Evolutionary conservation across 2,329 filamentous ascomycete genomes (phyloP).

Genomic region (Chalaropsis thielavioides): DNA sequence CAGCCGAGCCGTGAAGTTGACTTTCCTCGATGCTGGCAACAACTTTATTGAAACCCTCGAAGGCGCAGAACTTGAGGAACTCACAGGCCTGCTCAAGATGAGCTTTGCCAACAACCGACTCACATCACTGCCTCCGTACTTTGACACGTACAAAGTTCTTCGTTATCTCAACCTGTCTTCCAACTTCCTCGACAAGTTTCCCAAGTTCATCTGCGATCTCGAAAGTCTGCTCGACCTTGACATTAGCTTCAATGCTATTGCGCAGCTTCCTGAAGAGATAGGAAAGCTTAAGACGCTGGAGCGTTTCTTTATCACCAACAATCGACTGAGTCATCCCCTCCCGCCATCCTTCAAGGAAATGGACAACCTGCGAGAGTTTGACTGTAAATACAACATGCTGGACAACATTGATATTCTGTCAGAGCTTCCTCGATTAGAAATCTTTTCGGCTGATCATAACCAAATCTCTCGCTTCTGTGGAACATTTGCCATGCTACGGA

Average conservation of each 20-base stretch:
- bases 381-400: conserved; percentile 86
- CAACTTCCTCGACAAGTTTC: conserved; percentile 77
- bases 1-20: conserved; percentile 64
- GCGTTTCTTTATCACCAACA: conserved; percentile 90
- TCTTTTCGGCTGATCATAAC: conserved; percentile 84
- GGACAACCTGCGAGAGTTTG: conserved; percentile 69
- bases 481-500: conserved; percentile 70
- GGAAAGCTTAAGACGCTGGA: conserved; percentile 68
- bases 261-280: conserved; percentile 59
- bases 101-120: conserved; percentile 90
- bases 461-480: conserved; percentile 79
- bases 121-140: conserved; percentile 63
- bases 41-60: conserved; percentile 81
- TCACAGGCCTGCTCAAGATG: conserved; percentile 68
- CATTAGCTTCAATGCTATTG: conserved; percentile 90
- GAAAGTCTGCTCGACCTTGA: conserved; percentile 81
- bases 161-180: conserved; percentile 84
- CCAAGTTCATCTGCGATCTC: conserved; percentile 68
- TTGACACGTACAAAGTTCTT: conserved; percentile 63
- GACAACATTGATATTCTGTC: conserved; percentile 79
- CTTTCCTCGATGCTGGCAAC: conserved; percentile 86
- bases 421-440: conserved; percentile 71
- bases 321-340: conserved; percentile 63
- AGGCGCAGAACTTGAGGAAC: conserved; percentile 61
- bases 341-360: conserved; percentile 60